Conservation (phyloP, 2,329 filamentous ascomycete genomes). For the Colletotrichum sp. region DNA sequence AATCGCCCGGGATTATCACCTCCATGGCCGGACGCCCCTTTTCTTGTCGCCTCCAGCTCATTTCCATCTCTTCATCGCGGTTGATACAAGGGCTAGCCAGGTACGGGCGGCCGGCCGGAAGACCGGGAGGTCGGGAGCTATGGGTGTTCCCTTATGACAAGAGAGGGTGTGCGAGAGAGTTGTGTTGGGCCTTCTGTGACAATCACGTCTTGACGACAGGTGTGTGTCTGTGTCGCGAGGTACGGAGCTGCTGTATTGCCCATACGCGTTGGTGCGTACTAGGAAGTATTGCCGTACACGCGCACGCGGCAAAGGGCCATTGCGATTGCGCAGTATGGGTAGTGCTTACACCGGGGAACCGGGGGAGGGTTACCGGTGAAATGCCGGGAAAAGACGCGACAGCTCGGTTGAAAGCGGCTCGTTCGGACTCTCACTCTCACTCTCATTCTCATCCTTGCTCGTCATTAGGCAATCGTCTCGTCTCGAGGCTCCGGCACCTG, state of each 20-base stretch:
- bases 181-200: background rate
- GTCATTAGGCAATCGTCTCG: background rate
- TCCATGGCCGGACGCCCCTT: background rate
- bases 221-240: background rate
- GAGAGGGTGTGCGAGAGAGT: background rate
- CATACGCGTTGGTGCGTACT: background rate
- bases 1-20: background rate
- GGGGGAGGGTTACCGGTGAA: slow-evolving; percentile 2
- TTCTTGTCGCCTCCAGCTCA: background rate
- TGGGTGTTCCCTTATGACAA: background rate
- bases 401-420: background rate
- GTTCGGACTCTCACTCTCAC: background rate
- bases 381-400: background rate
- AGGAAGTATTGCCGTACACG: background rate
- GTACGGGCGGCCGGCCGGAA: slow-evolving; percentile 6
- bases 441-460: background rate
- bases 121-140: slow-evolving; percentile 10
- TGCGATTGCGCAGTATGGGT: background rate
- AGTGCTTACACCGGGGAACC: slow-evolving; percentile 12
- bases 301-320: background rate
- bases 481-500: background rate
- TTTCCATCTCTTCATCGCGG: background rate
- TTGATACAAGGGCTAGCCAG: slow-evolving; percentile 1
- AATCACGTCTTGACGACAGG: background rate
- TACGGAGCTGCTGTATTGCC: background rate